A percentile compares a stretch with the other conserved stretches of the same genome.
phyloP scores from a whole-genome alignment of 1,284 basidiomycete genomes.

The Grifola frondosa region DNA sequence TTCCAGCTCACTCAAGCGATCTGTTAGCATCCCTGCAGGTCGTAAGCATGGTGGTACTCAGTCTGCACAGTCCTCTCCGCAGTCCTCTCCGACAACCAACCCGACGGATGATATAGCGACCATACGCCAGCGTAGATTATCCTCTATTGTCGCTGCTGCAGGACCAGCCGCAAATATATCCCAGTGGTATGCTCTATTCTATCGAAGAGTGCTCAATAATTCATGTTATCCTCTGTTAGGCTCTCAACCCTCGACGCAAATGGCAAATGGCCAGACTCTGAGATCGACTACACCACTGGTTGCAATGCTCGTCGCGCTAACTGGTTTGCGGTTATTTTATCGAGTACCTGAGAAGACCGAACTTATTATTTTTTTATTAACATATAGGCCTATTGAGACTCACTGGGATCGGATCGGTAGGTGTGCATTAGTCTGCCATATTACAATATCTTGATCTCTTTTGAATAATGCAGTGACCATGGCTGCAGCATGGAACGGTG shows the following conservation, averaged over 20 bases:
- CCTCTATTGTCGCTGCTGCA: neutral
- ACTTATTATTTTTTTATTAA: neutral
- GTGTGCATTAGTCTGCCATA: conserved; percentile 14
- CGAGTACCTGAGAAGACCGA: no score
- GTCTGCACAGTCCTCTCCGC: no score
- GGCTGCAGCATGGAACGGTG: conserved; percentile 58
- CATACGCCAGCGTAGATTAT: conserved; percentile 22
- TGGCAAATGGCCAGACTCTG: conserved; percentile 55
- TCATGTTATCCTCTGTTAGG: conserved; percentile 31
- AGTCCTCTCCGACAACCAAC: no score
- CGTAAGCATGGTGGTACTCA: no score
- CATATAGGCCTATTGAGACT: conserved; percentile 46
- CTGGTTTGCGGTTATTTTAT: conserved; percentile 37
- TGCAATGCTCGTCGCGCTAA: conserved; percentile 60
- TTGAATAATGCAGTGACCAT: conserved; percentile 42
- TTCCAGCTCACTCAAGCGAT: no score
- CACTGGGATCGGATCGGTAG: conserved; percentile 62
- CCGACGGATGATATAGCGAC: conserved; percentile 22
- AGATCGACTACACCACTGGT: conserved; percentile 58
- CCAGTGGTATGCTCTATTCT: conserved; percentile 15
- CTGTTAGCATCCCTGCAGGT: no score
- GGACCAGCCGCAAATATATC: conserved; percentile 4
- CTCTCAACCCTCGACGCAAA: conserved; percentile 41
- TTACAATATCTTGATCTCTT: no score
- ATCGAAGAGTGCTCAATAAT: neutral